Evolutionary conservation across 2,329 filamentous ascomycete species (phyloP), one percentile per base, ranked within the genome.

Genomic region (Colletotrichum sp.): DNA sequence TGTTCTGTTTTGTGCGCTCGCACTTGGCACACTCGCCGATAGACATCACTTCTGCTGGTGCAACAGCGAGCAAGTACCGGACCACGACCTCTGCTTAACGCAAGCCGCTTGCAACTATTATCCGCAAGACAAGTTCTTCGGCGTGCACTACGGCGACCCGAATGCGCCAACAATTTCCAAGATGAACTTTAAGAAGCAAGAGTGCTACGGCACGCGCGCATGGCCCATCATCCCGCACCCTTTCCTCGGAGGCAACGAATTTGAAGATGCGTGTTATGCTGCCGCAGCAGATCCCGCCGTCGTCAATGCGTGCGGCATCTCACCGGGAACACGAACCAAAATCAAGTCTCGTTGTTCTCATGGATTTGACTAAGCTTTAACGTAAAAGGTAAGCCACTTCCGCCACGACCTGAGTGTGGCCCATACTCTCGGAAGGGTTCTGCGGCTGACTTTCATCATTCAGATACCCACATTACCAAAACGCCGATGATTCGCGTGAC

Each of bases 11-110:
- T 36, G 34, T 10, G 24, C 28, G 21, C 30, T 70, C 16, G 12
- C 55, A 21, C 21, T 63, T 9, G 34, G 13, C 15, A 36, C 34
- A 13, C n/a, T 39, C 16, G 66, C n/a, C 66, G 30, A 73, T 36
- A 73, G 28, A 18, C 71, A 73, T 16, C 71, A 57, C 30, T 70
- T 73, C 4, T 73, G 71, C 28, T 73, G 71, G 71, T 73, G 71
- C 18, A 36, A 15, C 3, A 73, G 71, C 28, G 15, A 55, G 7
- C 28, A 73, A 32, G 28, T 18, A 7, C 18, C 3, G 6, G 55
- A 44, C 1, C 4, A 9, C 18, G 71, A 73, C 30, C 7, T 15
- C 2, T 73, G 71, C 21, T 15, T 73, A 3, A 73, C 66, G 13
- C 36, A 63, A 30, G 71, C 65, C 55, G 71, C 71, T 3, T 73